Base-by-base conservation (phyloP, 805 yeast genomes). In the Candida pseudoglaebosa region DNA sequence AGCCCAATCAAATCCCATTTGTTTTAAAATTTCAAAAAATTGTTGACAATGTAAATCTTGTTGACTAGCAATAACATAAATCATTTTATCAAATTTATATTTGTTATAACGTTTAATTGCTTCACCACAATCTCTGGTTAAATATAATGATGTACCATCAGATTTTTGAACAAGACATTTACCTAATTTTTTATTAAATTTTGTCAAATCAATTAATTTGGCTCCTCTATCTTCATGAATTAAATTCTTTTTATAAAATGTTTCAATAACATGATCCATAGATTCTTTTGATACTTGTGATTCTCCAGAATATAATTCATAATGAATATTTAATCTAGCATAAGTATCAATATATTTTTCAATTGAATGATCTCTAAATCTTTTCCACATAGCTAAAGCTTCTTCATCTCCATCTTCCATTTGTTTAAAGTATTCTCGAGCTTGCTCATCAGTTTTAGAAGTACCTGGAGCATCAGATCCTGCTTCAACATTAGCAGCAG, bases 91-190 rank as follows among this genome's bases (percentile, higher is more conserved):
- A 59, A 93, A 93, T 41, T 88, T 70, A 69, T 81, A 85, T 51
- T 73, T 76, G 40, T 84, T 80, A 60, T 87, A 75, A 73, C 99
- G 91, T 57, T 84, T 87, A 57, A 83, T 80, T 40, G 98, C 98
- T 54, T 90, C 96, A 53, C 97, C 97, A 42, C 93, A 84, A 64
- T 93, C 99, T 71, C 99, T 82, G 46, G 98, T 90, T 55, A 93
- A 65, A 62, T 93, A 93, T 45, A 93, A 70, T 13, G 96, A 85
- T 17, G 99, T 86, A 60, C 98, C 98, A 60, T 93, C 99, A 17
- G 88, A 80, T 67, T 93, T 95, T 61, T 88, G 88, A 36, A 93
- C 91, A 47, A 93, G 76, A 40, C 87, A 86, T 67, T 90, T 91
- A 48, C 97, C 98, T 44, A 93, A 73, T 61, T 90, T 90, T 73